Evolutionary conservation across 2,329 filamentous ascomycete genomes (phyloP).

Genomic region (Colletotrichum sp.): DNA sequence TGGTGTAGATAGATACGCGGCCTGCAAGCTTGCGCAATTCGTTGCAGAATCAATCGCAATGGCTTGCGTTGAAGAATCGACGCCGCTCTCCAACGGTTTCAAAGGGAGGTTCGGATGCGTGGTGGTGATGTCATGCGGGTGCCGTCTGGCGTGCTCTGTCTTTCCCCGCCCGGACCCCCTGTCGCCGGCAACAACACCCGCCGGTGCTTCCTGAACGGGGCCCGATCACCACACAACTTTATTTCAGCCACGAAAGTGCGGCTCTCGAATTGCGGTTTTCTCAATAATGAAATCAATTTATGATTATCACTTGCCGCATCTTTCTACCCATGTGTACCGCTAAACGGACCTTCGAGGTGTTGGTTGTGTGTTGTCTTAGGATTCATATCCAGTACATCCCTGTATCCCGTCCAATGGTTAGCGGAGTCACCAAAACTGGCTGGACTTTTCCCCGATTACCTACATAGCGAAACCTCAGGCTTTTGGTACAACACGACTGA

Average conservation of each 20-base stretch:
- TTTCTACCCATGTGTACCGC: not conserved
- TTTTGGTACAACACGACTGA: not conserved
- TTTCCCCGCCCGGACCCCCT: conserved; percentile 2
- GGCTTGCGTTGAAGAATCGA: not conserved
- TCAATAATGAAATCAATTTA: not conserved
- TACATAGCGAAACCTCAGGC: not conserved
- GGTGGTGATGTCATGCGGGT: conserved; percentile 17
- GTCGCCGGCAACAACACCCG: not conserved
- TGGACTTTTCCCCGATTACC: not conserved
- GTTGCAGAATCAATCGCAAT: not conserved
- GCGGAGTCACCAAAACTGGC: not conserved
- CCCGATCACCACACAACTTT: not conserved
- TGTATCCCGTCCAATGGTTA: not conserved
- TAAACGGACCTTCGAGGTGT: not conserved
- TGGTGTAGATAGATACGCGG: not conserved
- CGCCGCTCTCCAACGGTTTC: not conserved
- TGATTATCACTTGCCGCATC: not conserved
- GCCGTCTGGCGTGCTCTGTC: conserved; percentile 15
- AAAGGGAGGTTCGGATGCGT: not conserved
- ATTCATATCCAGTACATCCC: not conserved
- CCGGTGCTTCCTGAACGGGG: not conserved
- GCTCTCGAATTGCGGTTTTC: not conserved
- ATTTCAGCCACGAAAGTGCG: not conserved
- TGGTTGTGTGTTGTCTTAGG: not conserved
- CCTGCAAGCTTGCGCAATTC: not conserved